Conservation (phyloP, 352 stramenopile genomes). For the Detonula confervacea region DNA sequence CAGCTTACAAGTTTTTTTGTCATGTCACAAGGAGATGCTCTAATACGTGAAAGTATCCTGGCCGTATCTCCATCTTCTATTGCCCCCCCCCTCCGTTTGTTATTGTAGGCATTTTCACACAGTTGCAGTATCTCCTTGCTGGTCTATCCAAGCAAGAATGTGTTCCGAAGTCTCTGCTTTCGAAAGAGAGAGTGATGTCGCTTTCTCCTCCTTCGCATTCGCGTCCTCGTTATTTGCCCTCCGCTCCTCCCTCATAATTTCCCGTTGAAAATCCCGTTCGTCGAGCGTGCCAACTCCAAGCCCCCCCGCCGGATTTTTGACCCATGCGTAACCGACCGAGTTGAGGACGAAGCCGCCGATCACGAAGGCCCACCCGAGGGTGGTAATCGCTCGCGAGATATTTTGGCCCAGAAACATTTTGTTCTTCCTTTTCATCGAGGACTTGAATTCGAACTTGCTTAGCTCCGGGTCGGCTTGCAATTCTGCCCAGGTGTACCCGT, state of each 20-base stretch:
- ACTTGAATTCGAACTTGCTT: slow-evolving; percentile 34
- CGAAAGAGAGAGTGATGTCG: neutral
- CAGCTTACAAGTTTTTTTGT: too few relatives aligned
- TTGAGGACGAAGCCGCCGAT: slow-evolving; percentile 51
- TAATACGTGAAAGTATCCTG: too few relatives aligned
- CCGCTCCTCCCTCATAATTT: slow-evolving; percentile 23
- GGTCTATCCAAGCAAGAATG: neutral
- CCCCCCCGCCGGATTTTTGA: slow-evolving; percentile 39
- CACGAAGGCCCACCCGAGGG: slow-evolving; percentile 50
- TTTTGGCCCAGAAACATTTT: slow-evolving; percentile 42
- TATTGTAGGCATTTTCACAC: too few relatives aligned
- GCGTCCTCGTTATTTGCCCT: too few relatives aligned
- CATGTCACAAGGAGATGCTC: too few relatives aligned
- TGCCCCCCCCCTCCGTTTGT: too few relatives aligned
- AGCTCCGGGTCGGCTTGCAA: slow-evolving; percentile 44
- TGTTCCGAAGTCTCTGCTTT: slow-evolving; percentile 5
- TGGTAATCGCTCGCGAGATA: slow-evolving; percentile 38
- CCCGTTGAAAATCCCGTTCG: slow-evolving; percentile 54
- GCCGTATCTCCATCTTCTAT: too few relatives aligned
- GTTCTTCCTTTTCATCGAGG: slow-evolving; percentile 40
- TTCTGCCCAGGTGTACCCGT: slow-evolving; percentile 43
- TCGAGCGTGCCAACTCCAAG: slow-evolving; percentile 51
- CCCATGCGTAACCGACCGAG: slow-evolving; percentile 45
- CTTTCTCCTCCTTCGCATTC: neutral
- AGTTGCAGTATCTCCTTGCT: neutral